Percentiles rank a stretch among this genome's conserved stretches.
These are phyloP conservation scores for Hippophae rhamnoides DNA, from an alignment of 306 rosid species.

Conservation along the genomic window DNA sequence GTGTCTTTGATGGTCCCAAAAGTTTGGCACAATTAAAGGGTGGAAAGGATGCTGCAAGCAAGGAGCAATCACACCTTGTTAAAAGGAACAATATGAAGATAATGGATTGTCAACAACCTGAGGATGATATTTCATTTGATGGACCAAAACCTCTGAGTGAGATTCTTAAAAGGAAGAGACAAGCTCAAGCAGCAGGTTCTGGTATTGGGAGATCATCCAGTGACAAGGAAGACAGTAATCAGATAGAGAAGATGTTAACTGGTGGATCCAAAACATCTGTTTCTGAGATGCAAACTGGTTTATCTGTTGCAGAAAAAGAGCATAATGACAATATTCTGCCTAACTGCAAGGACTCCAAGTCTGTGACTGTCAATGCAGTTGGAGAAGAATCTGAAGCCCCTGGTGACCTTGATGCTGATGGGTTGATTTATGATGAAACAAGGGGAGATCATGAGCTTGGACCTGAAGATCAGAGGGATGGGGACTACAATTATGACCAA, in stretches of 20 bases:
- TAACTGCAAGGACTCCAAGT: constrained; percentile 25
- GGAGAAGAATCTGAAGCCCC: constrained; percentile 20
- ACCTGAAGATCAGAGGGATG: constrained; percentile 57
- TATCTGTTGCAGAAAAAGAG: constrained; percentile 24
- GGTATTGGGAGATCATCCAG: constrained; percentile 27
- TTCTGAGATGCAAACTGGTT: constrained; percentile 16
- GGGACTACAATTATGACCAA: constrained; percentile 69
- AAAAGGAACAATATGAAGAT: constrained; percentile 35
- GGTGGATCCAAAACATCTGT: not conserved
- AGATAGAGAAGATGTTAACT: constrained; percentile 17
- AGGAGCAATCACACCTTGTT: constrained; percentile 48
- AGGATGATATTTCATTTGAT: constrained; percentile 51
- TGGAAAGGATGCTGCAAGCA: constrained; percentile 31
- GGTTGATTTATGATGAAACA: constrained; percentile 40
- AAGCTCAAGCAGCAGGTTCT: constrained; percentile 34
- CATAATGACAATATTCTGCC: constrained; percentile 9
- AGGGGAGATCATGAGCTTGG: constrained; percentile 55
- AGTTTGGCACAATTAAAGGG: constrained; percentile 59
- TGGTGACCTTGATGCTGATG: constrained; percentile 32
- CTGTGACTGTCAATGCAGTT: constrained; percentile 24
- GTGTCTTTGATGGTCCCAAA: constrained; percentile 52
- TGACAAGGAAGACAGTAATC: constrained; percentile 18
- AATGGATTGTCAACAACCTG: constrained; percentile 35
- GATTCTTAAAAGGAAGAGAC: constrained; percentile 78
- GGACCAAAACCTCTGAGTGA: constrained; percentile 95